Percentiles rank a stretch among this genome's conserved stretches.
phyloP scores from a whole-genome alignment of 345 rosid genomes.

The Gossypium arboreum region DNA sequence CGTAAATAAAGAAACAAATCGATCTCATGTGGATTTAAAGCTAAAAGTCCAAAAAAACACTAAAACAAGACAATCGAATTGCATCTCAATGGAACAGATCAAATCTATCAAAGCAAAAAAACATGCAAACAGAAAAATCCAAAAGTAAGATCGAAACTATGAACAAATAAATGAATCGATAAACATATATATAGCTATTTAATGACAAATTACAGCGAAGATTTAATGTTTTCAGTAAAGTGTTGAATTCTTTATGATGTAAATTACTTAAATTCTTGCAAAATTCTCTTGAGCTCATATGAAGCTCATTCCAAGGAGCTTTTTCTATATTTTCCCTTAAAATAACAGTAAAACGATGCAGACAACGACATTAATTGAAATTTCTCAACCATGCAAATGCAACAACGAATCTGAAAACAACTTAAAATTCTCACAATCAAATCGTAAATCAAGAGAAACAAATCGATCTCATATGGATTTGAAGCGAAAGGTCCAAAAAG shows the following conservation, averaged over 20 bases:
- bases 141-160: background rate
- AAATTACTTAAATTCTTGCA: no score
- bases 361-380: background rate
- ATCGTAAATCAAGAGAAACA: background rate
- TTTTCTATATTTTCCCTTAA: background rate
- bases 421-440: background rate
- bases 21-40: background rate
- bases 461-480: background rate
- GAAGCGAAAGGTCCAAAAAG: background rate
- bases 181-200: background rate
- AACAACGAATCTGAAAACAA: background rate
- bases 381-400: background rate
- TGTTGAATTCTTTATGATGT: no score
- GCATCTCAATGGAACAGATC: conserved; percentile 21
- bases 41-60: background rate
- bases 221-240: no score
- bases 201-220: conserved; percentile 17
- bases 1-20: background rate
- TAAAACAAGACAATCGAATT: background rate
- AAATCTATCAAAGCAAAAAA: background rate
- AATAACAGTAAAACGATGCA: background rate
- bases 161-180: background rate
- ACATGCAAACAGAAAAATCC: conserved; percentile 6
- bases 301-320: no score
- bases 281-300: no score